Base-by-base conservation (phyloP, 306 rosid genomes). In the Canavalia gladiata region DNA sequence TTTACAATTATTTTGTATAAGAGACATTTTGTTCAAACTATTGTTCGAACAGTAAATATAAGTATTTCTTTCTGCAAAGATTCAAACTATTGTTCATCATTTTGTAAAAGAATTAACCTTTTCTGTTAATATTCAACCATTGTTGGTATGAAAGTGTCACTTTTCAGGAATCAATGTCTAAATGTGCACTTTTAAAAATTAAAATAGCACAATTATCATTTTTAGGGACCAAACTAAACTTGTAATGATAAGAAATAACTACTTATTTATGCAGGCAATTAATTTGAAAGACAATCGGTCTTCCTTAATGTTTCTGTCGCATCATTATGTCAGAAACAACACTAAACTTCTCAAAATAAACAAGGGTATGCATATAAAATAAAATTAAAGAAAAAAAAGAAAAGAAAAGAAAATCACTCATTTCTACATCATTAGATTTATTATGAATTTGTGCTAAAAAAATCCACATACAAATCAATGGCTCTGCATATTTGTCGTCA, bases 401-500 rank as follows among this genome's bases (percentile, higher is more conserved):
- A 18, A 18, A 18, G 25, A 18, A 10, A 7, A 1, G 33, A 35
- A 5, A 43, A 68, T 54, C 76, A 68, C 82, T 78, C 69, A 78
- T 78, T 78, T 68, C 50, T 45, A 18, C 69, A 78, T 78, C 60
- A 78, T 78, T 56, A 33, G 59, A 78, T 56, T 56, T 43, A 31
- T 68, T 56, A 68, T 55, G 82, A 39, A 41, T 78, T 66, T 78
- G 66, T 78, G 82, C 10, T 78, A 67, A 71, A 78, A 54, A 49
- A 67, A 58, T 78, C 82, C 82, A 43, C 57, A 66, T 55, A 42
- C 65, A 67, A 54, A 52, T 37, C 75, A 66, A 68, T 62, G 65
- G 81, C 55, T 78, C 67, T 28, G 76, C 82, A 68, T 55, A 78
- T 68, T 67, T 55, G 54, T 68, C 72, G 82, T 78, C 68, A 68